Conservation (phyloP, 495 filamentous ascomycete genomes). For the Rostrohypoxylon terebratum region DNA sequence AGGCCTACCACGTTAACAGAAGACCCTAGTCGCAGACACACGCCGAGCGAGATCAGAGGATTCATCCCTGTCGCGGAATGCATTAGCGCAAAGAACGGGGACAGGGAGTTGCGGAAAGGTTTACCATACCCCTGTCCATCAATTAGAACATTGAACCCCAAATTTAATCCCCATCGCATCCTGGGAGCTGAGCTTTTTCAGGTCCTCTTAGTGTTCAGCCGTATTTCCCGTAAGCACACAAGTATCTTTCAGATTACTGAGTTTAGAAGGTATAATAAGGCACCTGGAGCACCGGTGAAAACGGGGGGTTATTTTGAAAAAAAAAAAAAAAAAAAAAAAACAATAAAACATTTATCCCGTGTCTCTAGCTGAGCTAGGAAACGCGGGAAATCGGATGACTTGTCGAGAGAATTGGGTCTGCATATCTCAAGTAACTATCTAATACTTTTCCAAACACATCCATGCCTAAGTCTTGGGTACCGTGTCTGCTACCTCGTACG, state of each 20-base stretch:
- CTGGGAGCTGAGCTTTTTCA: slow-evolving; percentile 44
- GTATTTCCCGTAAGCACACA: slow-evolving; percentile 30
- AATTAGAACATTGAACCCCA: slow-evolving; percentile 33
- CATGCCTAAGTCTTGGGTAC: neutral
- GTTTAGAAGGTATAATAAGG: slow-evolving; percentile 35
- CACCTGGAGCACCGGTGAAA: slow-evolving; percentile 12
- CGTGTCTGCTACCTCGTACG: neutral
- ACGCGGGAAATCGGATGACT: neutral
- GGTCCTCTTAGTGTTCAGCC: slow-evolving; percentile 37
- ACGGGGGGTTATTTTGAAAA: neutral
- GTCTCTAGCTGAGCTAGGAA: slow-evolving; percentile 16
- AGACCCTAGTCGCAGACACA: slow-evolving; percentile 40
- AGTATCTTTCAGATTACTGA: slow-evolving; percentile 32
- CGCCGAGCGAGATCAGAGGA: slow-evolving; percentile 43
- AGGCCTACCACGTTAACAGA: slow-evolving; percentile 22
- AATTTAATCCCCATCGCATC: slow-evolving; percentile 37
- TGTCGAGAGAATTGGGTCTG: neutral
- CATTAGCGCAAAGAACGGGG: slow-evolving; percentile 43
- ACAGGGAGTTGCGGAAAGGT: slow-evolving; percentile 34
- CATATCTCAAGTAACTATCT: neutral
- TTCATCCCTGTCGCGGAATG: slow-evolving; percentile 40
- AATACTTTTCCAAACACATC: neutral
- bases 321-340: slow-evolving; percentile 13
- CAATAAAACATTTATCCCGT: slow-evolving; percentile 15
- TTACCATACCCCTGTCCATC: slow-evolving; percentile 29